These are phyloP conservation scores for Penicillium chermesinum DNA, from an alignment of 495 filamentous ascomycete species.

Conservation along the genomic window DNA sequence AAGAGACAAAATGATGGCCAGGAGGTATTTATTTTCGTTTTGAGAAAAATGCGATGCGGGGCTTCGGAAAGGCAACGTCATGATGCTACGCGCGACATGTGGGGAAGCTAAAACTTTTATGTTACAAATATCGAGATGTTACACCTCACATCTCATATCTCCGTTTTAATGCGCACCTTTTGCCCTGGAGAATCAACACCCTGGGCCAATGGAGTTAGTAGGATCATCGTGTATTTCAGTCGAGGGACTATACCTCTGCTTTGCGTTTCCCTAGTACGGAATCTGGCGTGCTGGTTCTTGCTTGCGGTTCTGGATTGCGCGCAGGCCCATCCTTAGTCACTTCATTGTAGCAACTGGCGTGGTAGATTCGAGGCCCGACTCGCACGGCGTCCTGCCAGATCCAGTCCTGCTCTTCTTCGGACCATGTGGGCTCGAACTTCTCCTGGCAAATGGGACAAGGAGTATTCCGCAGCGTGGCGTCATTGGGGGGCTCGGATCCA, in stretches of 20 bases:
- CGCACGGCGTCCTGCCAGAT: conserved; percentile 91
- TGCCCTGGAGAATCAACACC: conserved; percentile 35
- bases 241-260: conserved; percentile 49
- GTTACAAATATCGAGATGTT: conserved; percentile 11
- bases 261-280: conserved; percentile 72
- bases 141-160: conserved; percentile 15
- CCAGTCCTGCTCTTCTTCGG: conserved; percentile 88
- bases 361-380: conserved; percentile 75
- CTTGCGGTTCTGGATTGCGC: conserved; percentile 37
- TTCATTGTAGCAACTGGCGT: conserved; percentile 85
- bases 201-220: conserved; percentile 18
- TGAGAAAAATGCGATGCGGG: conserved; percentile 31
- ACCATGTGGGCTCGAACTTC: conserved; percentile 82
- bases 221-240: not conserved
- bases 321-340: conserved; percentile 59
- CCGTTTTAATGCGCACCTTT: conserved; percentile 40
- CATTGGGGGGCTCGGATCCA: conserved; percentile 81
- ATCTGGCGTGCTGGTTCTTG: conserved; percentile 54
- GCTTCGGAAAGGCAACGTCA: conserved; percentile 16
- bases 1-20: not conserved
- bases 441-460: conserved; percentile 94
- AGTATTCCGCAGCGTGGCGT: conserved; percentile 61
- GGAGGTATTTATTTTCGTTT: conserved; percentile 4
- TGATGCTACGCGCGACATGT: conserved; percentile 1
- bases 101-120: conserved; percentile 6